Base-by-base conservation (phyloP, 768 basidiomycete genomes). In the Mycena alexandri region DNA sequence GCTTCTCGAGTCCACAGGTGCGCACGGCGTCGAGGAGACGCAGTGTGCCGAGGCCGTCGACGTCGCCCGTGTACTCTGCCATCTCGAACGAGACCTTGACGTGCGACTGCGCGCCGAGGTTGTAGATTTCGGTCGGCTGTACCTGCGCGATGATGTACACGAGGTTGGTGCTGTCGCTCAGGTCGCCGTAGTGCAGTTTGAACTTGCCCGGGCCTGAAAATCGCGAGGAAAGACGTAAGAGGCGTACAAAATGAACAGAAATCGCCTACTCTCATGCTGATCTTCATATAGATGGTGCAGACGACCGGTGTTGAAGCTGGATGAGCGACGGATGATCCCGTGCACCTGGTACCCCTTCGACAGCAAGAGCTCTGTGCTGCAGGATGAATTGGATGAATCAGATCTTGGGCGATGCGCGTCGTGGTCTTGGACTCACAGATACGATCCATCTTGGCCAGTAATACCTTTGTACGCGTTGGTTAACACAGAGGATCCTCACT, bases 51-150 rank as follows among this genome's bases (percentile, higher is more conserved):
- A 99, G 86, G 10, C 91, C 96, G 73, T 99, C 96, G 54, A 99
- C 96, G 75, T 99, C 97, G 56, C 94, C 96, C 0, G 97, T 99
- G 83, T 99, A 99, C 81, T 99, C 96, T 25, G 96, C 94, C 95
- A 99, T 97, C 80, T 98, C 97, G 79, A 99, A 99, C 29, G 96
- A 98, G 71, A 99, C 96, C 80, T 99, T 99, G 84, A 99, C 96
- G 82, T 99, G 96, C 47, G 94, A 95, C 79, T 99, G 96, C 17
- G 96, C 96, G 50, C 95, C 96, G 58, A 99, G 91, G 80, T 98
- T 99, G 88, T 98, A 99, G 67, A 99, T 91, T 81, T 99, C 97
- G 22, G 95, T 91, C 2, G 96, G 96, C 78, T 93, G 93, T 61
- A 98, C 95, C 74, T 94, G 90, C 4, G 97, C 92, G 77, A 99